Percentiles rank a stretch among this genome's conserved stretches.
phyloP scores from a whole-genome alignment of 257 asterid species.

The Solanum acaule region DNA sequence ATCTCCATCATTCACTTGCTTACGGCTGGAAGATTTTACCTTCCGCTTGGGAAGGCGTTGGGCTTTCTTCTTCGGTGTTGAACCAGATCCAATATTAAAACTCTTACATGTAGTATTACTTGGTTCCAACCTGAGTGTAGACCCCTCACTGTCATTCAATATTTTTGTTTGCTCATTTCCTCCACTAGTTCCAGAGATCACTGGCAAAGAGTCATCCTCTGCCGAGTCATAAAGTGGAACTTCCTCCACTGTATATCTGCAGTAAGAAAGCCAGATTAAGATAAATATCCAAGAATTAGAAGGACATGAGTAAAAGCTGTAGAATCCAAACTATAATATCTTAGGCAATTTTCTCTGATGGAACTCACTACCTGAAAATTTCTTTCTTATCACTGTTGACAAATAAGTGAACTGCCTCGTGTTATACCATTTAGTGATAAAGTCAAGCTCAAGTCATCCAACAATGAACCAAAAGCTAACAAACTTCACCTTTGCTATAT shows the following conservation, averaged over 20 bases:
- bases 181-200: slow-evolving; percentile 15
- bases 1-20: slow-evolving; percentile 41
- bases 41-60: slow-evolving; percentile 33
- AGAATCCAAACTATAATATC: neutral
- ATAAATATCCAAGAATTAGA: neutral
- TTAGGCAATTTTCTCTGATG: neutral
- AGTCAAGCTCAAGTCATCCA: neutral
- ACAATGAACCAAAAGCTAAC: neutral
- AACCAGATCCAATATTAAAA: slow-evolving; percentile 38
- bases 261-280: slow-evolving; percentile 8
- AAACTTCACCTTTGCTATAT: neutral
- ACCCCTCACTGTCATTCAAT: slow-evolving; percentile 13
- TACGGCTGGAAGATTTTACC: slow-evolving; percentile 33
- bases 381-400: neutral
- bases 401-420: neutral
- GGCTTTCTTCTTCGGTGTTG: slow-evolving; percentile 47
- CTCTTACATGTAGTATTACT: slow-evolving; percentile 52
- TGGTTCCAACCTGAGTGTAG: slow-evolving; percentile 19
- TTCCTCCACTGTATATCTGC: slow-evolving; percentile 80
- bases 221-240: slow-evolving; percentile 92
- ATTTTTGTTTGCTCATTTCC: slow-evolving; percentile 16
- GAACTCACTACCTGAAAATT: neutral
- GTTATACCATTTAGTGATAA: neutral
- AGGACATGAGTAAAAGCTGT: neutral
- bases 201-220: slow-evolving; percentile 66